Evolutionary conservation across 768 basidiomycete genomes (phyloP).

Genomic region (Suillus variegatus): DNA sequence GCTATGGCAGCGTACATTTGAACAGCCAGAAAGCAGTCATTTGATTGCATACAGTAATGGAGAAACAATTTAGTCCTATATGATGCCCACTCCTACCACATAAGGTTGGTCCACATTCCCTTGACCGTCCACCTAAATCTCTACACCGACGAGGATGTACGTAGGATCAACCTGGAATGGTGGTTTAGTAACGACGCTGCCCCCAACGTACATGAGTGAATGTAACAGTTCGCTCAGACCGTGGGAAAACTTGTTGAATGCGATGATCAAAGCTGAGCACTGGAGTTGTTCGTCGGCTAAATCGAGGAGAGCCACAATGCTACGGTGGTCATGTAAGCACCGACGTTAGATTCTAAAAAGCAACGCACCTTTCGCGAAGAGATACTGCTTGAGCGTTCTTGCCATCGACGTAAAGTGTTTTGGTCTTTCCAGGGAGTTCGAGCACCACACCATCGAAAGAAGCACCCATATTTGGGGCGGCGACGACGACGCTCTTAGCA

Average conservation of each 20-base stretch:
- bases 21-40: neutral
- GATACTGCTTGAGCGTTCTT: slow-evolving; percentile 80
- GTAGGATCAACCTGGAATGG: slow-evolving; percentile 74
- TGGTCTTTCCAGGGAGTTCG: slow-evolving; percentile 66
- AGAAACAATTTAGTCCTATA: neutral
- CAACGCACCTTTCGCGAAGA: slow-evolving; percentile 75
- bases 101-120: slow-evolving; percentile 25
- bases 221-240: slow-evolving; percentile 77
- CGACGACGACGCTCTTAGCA: slow-evolving; percentile 74
- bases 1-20: neutral
- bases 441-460: slow-evolving; percentile 81
- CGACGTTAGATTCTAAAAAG: slow-evolving; percentile 10
- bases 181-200: slow-evolving; percentile 79
- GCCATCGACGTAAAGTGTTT: slow-evolving; percentile 83
- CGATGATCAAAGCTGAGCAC: slow-evolving; percentile 79
- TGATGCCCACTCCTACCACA: neutral
- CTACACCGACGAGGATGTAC: slow-evolving; percentile 84
- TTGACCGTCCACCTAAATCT: slow-evolving; percentile 52
- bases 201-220: slow-evolving; percentile 92
- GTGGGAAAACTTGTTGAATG: slow-evolving; percentile 70
- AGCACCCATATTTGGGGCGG: slow-evolving; percentile 64
- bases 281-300: slow-evolving; percentile 82
- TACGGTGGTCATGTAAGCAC: slow-evolving; percentile 26
- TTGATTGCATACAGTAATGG: neutral
- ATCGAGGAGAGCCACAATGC: slow-evolving; percentile 85